Base-by-base conservation (phyloP, 768 basidiomycete species). In the Tubosaeta brunneosetosa region DNA sequence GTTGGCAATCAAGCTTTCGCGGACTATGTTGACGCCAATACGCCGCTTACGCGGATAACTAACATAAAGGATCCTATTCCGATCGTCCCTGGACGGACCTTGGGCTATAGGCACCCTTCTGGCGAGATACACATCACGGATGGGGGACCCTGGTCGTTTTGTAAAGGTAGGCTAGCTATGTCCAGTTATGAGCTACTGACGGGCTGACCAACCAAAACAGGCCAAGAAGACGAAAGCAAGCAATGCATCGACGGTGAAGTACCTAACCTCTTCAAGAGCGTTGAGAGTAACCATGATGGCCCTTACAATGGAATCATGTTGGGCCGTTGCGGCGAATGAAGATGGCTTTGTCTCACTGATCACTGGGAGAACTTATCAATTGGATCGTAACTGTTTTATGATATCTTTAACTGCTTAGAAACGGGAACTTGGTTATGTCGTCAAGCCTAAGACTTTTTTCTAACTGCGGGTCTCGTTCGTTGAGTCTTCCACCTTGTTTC, bases 1-100 rank as follows among this genome's bases (percentile, higher is more conserved):
- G 71, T 72, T 3, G 82, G 84, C 26, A 84, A 85, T 62, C 71
- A 78, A 61, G 77, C 69, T 0, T 86, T 84, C 55, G 83, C 82
- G 1, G 59, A 82, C 59, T 78, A 77, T 53, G 74, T 83, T 44
- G 79, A 83, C 55, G 59, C 69, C 11, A 67, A 77, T 33, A 42
- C 70, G 36, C 56, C 64, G 2, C 49, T 82, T 16, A 80, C 73
- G 12, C 83, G 76, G 52, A 74, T 85, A 61, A 82, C 77, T 63
- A 82, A 85, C 67, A 36, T 62, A 50, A 55, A 70, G 32, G 76
- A 78, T 44, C 63, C 66, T 2, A 44, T 77, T 6, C 76, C 77
- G n/a, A 71, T 61, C 46, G 9, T 57, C 4, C 71, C 71, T 1
- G 60, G 53, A 1, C 60, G 11, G 55, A 71, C 70, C 52, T 34